Base-by-base conservation (phyloP, 2,329 filamentous ascomycete genomes). In the Arthroderma uncinatum region DNA sequence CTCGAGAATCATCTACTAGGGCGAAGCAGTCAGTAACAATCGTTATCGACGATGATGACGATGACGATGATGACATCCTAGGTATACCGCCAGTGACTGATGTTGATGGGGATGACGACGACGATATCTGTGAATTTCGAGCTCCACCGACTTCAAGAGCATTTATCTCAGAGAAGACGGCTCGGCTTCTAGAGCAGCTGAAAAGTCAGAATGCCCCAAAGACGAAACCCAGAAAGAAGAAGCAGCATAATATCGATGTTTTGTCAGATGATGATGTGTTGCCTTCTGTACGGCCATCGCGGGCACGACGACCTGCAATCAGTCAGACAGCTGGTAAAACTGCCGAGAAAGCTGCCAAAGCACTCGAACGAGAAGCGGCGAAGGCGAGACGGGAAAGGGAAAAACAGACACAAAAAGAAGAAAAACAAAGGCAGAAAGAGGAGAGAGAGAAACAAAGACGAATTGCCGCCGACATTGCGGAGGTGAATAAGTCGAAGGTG, bases 401-500 rank as follows among this genome's bases (percentile, higher is more conserved):
- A 58, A 83, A 78, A 53, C 78, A 83, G 56, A 71, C 75, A 0
- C 78, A 79, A 53, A 87, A 82, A 57, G 73, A 75, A 55, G 68
- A 68, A 30, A 78, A 75, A 58, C 68, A 68, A 21, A 64, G 67
- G 36, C 60, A 72, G 56, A 76, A 71, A 64, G 82, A 83, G 57
- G 76, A 81, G 54, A 86, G 81, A 61, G 78, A 77, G 0, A 71
- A 73, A 5, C 82, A 89, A 62, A 88, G 85, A 64, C 79, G 84
- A 61, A 75, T 76, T 2, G 82, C 81, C 9, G 80, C 81, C 5
- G 85, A 87, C 6, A 71, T 91, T 21, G 82, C 82, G 2, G 83
- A 87, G 61, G 86, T 83, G 42, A 92, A 92, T 70, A 89, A 85
- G 64, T 72, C 84, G 8, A 82, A 82, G 54, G 82, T 81, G 0